Evolutionary conservation across 2,329 filamentous ascomycete genomes (phyloP).

Genomic region (Colletotrichum aenigma): DNA sequence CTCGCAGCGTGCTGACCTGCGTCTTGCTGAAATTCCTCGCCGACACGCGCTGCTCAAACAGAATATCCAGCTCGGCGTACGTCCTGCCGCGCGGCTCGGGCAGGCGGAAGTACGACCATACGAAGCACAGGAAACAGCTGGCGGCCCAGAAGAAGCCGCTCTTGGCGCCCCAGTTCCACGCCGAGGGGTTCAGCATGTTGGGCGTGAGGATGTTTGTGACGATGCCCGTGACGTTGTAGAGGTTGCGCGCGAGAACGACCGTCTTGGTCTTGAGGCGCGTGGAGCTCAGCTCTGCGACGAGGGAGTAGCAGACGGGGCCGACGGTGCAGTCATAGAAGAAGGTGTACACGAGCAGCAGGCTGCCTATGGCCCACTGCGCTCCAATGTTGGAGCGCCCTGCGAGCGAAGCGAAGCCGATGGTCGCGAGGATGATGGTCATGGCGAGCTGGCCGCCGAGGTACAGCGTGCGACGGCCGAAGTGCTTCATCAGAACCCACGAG

Average conservation of each 20-base stretch:
- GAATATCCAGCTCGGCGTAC: slow-evolving; percentile 58
- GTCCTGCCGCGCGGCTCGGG: slow-evolving; percentile 60
- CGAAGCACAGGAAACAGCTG: slow-evolving; percentile 46
- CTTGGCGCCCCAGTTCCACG: slow-evolving; percentile 53
- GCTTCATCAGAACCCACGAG: slow-evolving; percentile 49
- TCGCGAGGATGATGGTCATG: slow-evolving; percentile 42
- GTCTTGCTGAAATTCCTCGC: slow-evolving; percentile 42
- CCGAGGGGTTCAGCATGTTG: slow-evolving; percentile 49
- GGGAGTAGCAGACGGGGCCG: slow-evolving; percentile 48
- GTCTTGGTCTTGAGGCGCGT: slow-evolving; percentile 51
- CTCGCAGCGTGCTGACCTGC: not conserved
- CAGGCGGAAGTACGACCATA: slow-evolving; percentile 57
- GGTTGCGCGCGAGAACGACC: slow-evolving; percentile 45
- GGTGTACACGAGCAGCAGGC: slow-evolving; percentile 47
- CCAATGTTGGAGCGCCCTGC: slow-evolving; percentile 47
- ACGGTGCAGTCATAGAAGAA: slow-evolving; percentile 50
- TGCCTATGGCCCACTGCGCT: slow-evolving; percentile 52
- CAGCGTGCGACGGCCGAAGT: slow-evolving; percentile 49
- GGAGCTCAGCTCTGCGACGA: slow-evolving; percentile 49
- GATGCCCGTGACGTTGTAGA: slow-evolving; percentile 55
- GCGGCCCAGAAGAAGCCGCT: slow-evolving; percentile 50
- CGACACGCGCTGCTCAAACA: slow-evolving; percentile 52
- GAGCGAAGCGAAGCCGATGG: slow-evolving; percentile 47
- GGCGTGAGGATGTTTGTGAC: slow-evolving; percentile 50
- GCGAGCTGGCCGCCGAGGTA: slow-evolving; percentile 46